phyloP scores from a whole-genome alignment of 306 rosid species.

The Glycine tomentella region DNA sequence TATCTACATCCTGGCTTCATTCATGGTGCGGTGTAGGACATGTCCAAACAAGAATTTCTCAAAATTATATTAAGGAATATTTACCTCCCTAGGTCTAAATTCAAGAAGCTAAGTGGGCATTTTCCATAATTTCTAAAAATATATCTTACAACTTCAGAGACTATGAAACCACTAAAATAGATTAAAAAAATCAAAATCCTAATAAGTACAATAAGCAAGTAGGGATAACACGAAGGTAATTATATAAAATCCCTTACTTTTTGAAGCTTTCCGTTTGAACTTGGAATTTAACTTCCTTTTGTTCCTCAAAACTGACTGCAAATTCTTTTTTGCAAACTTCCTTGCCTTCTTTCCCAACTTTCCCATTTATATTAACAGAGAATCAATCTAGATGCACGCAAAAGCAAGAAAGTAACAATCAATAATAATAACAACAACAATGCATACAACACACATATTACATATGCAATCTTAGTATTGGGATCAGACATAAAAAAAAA shows the following conservation, averaged over 20 bases:
- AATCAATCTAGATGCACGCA: constrained; percentile 5
- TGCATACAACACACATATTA: neutral
- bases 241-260: constrained; percentile 56
- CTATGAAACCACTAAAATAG: too few relatives aligned
- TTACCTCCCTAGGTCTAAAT: too few relatives aligned
- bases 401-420: neutral
- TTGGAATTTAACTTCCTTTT: constrained; percentile 72
- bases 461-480: neutral
- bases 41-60: too few relatives aligned
- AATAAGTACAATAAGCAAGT: neutral
- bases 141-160: too few relatives aligned
- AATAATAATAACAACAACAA: neutral
- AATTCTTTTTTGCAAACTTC: constrained; percentile 91
- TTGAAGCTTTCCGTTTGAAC: constrained; percentile 84
- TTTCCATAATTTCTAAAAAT: neutral
- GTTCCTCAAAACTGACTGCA: constrained; percentile 78
- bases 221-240: neutral
- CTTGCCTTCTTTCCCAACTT: constrained; percentile 93
- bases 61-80: too few relatives aligned
- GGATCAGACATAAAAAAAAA: neutral
- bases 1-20: too few relatives aligned
- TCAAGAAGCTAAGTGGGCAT: neutral
- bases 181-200: neutral
- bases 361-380: constrained; percentile 60
- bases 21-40: too few relatives aligned